These are phyloP conservation scores for Beauveria caledonica DNA, from an alignment of 2,329 filamentous ascomycete genomes.

Conservation along the genomic window DNA sequence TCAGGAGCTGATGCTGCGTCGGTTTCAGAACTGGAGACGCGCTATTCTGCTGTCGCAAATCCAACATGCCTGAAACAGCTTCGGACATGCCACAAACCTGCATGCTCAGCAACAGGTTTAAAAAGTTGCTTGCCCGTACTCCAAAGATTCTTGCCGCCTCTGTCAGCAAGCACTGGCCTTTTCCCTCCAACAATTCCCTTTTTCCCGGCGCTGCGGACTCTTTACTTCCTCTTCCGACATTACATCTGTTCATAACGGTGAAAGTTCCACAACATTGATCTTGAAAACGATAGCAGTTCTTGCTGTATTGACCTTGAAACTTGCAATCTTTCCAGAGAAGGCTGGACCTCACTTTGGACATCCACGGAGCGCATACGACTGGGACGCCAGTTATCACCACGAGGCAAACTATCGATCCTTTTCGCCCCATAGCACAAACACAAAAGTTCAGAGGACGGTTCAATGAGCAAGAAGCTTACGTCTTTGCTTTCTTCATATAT, in stretches of 20 bases:
- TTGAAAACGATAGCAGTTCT: not conserved
- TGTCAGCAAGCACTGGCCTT: not conserved
- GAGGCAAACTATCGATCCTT: not conserved
- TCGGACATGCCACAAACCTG: not conserved
- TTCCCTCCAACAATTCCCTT: not conserved
- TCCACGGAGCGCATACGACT: not conserved
- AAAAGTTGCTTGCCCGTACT: not conserved
- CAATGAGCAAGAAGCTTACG: not conserved
- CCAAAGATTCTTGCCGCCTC: not conserved
- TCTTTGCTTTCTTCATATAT: not conserved
- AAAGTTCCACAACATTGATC: too few species aligned
- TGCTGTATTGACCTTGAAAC: not conserved
- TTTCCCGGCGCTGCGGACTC: not conserved
- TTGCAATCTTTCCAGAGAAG: not conserved
- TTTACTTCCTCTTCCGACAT: not conserved
- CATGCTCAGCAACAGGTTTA: not conserved
- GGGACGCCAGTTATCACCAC: not conserved
- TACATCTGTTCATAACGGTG: not conserved
- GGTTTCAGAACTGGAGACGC: conserved; percentile 5
- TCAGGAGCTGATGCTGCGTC: conserved; percentile 8
- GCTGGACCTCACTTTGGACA: not conserved
- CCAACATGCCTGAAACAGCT: conserved; percentile 7
- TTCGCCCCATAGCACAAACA: not conserved
- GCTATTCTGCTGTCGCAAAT: conserved; percentile 4
- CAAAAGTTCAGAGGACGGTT: not conserved